Evolutionary conservation across 2,329 filamentous ascomycete species (phyloP).

Genomic region (Colletotrichum sublineola): DNA sequence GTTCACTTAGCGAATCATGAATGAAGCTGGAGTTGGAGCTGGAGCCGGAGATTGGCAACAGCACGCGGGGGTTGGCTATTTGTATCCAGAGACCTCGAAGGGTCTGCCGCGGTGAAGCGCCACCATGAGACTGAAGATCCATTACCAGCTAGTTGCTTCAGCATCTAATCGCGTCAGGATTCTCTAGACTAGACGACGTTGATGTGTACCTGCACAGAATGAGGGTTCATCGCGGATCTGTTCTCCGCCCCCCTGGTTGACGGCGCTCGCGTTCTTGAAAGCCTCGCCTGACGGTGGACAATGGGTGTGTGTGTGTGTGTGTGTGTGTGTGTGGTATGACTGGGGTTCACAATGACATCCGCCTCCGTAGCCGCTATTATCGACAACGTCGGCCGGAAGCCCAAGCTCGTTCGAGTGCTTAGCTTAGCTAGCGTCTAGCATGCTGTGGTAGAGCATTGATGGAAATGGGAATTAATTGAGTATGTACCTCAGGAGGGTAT

Average conservation of each 20-base stretch:
- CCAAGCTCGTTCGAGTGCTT: slow-evolving; percentile 22
- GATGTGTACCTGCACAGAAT: slow-evolving; percentile 15
- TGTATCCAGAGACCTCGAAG: neutral
- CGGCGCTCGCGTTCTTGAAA: slow-evolving; percentile 7
- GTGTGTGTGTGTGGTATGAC: neutral
- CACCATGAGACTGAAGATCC: neutral
- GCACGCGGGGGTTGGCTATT: neutral
- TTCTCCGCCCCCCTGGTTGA: slow-evolving; percentile 12
- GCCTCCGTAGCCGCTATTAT: slow-evolving; percentile 6
- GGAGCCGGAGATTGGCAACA: neutral
- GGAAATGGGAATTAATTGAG: neutral
- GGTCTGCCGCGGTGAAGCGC: neutral
- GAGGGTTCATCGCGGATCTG: slow-evolving; percentile 30
- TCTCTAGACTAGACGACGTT: slow-evolving; percentile 3
- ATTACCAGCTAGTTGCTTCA: neutral
- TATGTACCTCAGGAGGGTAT: neutral
- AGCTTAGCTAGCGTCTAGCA: slow-evolving; percentile 21
- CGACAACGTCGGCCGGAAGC: slow-evolving; percentile 17
- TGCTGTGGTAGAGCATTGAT: slow-evolving; percentile 18
- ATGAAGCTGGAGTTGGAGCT: neutral
- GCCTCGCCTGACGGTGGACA: slow-evolving; percentile 20
- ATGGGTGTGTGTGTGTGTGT: slow-evolving; percentile 15
- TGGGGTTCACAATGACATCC: slow-evolving; percentile 11
- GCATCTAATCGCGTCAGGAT: slow-evolving; percentile 4
- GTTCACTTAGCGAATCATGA: neutral